Conservation (phyloP, 805 yeast genomes). For the Saccharomyces jurei region DNA sequence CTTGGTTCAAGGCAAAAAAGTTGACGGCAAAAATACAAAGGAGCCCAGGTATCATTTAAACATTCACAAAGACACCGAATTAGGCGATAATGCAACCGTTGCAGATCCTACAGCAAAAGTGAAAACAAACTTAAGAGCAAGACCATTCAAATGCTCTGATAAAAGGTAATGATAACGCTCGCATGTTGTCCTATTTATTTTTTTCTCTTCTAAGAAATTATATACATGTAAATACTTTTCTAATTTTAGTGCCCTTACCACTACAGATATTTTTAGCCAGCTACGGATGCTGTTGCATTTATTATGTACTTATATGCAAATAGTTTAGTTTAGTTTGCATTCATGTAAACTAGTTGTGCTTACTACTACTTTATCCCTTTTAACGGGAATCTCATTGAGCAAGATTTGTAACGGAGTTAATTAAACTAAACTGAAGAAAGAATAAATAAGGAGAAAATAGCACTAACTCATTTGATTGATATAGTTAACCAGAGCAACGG, state of each 20-base stretch:
- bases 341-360: background rate
- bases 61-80: slow-evolving; percentile 73
- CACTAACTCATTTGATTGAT: too few species aligned
- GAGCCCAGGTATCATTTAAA: slow-evolving; percentile 38
- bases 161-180: background rate
- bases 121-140: background rate
- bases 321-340: background rate
- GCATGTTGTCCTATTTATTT: background rate
- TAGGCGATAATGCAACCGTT: slow-evolving; percentile 83
- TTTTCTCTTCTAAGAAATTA: background rate
- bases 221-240: background rate
- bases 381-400: background rate
- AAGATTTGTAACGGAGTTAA: background rate
- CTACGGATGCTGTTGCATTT: background rate
- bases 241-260: background rate
- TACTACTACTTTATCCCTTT: background rate
- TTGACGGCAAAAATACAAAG: slow-evolving; percentile 5
- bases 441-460: background rate
- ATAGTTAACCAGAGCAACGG: background rate
- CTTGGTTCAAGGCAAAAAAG: slow-evolving; percentile 74
- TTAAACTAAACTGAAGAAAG: background rate
- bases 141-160: background rate
- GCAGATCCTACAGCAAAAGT: slow-evolving; percentile 16
- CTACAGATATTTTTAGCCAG: background rate
- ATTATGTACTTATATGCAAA: too few species aligned